Percentiles rank a stretch among this genome's conserved stretches.
phyloP scores from a whole-genome alignment of 2,329 filamentous ascomycete species.

The Chalara sp. region DNA sequence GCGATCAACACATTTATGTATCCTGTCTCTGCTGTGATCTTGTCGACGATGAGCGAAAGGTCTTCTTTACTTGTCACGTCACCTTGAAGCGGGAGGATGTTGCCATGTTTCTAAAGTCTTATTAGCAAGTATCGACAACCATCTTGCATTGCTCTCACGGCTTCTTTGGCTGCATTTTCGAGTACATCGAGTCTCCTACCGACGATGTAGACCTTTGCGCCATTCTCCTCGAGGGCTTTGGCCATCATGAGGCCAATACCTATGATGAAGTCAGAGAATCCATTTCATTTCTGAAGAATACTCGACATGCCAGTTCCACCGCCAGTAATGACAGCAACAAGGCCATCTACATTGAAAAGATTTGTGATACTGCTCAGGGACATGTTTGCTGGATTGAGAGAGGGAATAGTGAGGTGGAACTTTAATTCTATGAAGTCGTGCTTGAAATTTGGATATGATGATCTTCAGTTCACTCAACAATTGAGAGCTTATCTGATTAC shows the following conservation, averaged over 20 bases:
- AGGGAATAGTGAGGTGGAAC: too few relatives aligned
- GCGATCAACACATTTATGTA: slow-evolving; percentile 54
- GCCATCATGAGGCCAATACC: slow-evolving; percentile 53
- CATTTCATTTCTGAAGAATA: slow-evolving; percentile 6
- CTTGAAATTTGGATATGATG: too few relatives aligned
- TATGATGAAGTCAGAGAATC: slow-evolving; percentile 14
- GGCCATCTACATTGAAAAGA: slow-evolving; percentile 29
- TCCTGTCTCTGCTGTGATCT: slow-evolving; percentile 46
- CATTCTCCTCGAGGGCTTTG: slow-evolving; percentile 43
- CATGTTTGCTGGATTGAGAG: too few relatives aligned
- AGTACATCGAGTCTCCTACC: slow-evolving; percentile 44
- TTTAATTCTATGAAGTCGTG: too few relatives aligned
- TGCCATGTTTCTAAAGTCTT: slow-evolving; percentile 7
- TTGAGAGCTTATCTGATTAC: too few relatives aligned
- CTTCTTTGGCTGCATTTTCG: slow-evolving; percentile 34
- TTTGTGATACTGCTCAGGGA: background rate
- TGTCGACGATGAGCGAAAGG: slow-evolving; percentile 47
- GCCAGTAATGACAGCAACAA: slow-evolving; percentile 46
- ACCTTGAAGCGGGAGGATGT: slow-evolving; percentile 28
- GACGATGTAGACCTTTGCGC: slow-evolving; percentile 49
- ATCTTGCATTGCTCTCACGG: background rate
- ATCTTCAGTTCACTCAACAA: too few relatives aligned
- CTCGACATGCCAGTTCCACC: slow-evolving; percentile 47
- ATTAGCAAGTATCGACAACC: background rate
- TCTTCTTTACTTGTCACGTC: slow-evolving; percentile 58